Evolutionary conservation across 1,284 basidiomycete species (phyloP).

Genomic region (Cryptococcus wingfieldii): DNA sequence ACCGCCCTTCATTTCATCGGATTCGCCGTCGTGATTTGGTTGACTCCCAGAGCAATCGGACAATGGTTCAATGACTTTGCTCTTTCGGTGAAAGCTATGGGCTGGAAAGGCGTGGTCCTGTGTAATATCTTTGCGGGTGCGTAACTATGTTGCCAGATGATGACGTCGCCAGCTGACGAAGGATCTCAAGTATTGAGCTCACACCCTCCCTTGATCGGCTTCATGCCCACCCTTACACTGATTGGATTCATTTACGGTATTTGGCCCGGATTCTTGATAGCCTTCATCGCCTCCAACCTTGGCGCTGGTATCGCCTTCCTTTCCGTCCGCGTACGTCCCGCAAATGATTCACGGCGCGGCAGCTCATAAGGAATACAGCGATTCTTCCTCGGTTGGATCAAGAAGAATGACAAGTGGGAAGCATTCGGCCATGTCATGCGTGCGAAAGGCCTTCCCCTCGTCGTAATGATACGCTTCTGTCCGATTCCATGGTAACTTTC

Average conservation of each 20-base stretch:
- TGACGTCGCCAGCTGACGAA: background rate
- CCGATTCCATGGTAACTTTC: constrained; percentile 39
- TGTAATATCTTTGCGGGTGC: constrained; percentile 33
- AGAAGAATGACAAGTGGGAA: constrained; percentile 44
- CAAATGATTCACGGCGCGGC: background rate
- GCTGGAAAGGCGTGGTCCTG: constrained; percentile 36
- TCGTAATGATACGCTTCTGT: constrained; percentile 49
- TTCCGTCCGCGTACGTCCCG: constrained; percentile 36
- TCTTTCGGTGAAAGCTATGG: constrained; percentile 30
- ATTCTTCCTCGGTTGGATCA: constrained; percentile 45
- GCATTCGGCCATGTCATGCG: constrained; percentile 48
- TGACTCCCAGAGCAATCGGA: constrained; percentile 41
- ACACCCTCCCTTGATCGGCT: constrained; percentile 48
- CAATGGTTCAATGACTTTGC: constrained; percentile 41
- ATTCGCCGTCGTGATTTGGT: constrained; percentile 31
- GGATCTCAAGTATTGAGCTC: constrained; percentile 35
- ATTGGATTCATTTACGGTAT: constrained; percentile 48
- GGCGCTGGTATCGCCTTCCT: constrained; percentile 42
- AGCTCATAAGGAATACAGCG: constrained; percentile 18
- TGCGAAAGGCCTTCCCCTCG: constrained; percentile 43
- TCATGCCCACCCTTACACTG: constrained; percentile 42
- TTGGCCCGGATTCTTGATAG: constrained; percentile 43
- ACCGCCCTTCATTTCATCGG: constrained; percentile 23
- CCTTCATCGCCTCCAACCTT: constrained; percentile 29
- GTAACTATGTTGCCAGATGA: constrained; percentile 7